Evolutionary conservation across 176 grass and related monocot genomes (phyloP).

Genomic region (Raddia distichophylla): DNA sequence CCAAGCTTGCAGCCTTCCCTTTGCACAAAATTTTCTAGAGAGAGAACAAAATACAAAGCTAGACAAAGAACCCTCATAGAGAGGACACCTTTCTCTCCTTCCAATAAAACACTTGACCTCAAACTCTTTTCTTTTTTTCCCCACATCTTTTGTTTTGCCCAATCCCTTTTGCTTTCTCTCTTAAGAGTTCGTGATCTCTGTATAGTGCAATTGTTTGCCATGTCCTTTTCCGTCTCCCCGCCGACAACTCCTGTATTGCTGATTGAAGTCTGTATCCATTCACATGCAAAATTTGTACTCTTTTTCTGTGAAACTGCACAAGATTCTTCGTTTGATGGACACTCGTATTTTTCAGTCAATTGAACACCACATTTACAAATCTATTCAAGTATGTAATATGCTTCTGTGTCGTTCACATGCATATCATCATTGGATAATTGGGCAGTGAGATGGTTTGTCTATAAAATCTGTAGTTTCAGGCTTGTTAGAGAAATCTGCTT

Average conservation of each 20-base stretch:
- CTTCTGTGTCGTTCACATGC: neutral
- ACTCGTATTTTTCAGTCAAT: neutral
- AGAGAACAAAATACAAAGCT: conserved; percentile 27
- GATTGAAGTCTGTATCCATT: conserved; percentile 29
- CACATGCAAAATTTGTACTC: conserved; percentile 13
- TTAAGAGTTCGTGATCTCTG: conserved; percentile 36
- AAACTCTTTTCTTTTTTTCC: conserved; percentile 42
- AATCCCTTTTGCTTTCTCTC: conserved; percentile 33
- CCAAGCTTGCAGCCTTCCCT: conserved; percentile 57
- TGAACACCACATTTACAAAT: neutral
- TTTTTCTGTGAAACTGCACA: neutral
- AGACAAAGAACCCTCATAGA: conserved; percentile 26
- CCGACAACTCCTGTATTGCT: conserved; percentile 44
- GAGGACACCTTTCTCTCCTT: conserved; percentile 62
- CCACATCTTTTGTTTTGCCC: conserved; percentile 50
- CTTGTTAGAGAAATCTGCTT: conserved; percentile 14
- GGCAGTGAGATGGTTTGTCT: neutral
- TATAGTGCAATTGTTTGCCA: conserved; percentile 37
- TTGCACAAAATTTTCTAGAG: conserved; percentile 39
- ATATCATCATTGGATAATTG: neutral
- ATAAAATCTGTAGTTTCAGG: neutral
- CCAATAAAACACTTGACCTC: conserved; percentile 64
- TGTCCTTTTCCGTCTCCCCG: conserved; percentile 38
- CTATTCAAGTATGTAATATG: neutral
- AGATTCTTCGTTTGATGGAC: neutral